These are phyloP conservation scores for Solanum ossicruentum DNA, from an alignment of 257 asterid genomes.

Conservation along the genomic window DNA sequence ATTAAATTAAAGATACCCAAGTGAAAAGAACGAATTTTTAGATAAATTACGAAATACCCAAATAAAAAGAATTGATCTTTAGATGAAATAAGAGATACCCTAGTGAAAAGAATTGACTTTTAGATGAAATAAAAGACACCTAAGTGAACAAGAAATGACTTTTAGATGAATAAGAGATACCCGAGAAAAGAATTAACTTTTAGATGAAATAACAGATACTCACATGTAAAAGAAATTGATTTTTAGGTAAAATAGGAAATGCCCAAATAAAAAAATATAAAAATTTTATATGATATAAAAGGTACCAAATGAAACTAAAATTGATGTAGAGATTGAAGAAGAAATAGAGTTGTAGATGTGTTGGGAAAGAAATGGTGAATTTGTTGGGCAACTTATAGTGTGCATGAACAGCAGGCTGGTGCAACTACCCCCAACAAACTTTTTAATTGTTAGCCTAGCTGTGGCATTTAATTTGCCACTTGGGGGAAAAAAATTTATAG, in stretches of 20 bases:
- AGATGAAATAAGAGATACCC: neutral
- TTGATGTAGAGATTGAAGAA: neutral
- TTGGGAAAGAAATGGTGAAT: neutral
- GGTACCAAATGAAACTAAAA: neutral
- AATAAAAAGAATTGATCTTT: neutral
- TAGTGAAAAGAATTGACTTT: neutral
- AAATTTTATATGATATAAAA: neutral
- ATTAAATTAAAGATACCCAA: neutral
- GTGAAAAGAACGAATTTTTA: neutral
- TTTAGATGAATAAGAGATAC: neutral
- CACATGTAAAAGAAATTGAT: fast-evolving
- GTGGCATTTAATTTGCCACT: constrained; percentile 3
- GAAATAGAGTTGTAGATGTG: neutral
- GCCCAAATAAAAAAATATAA: neutral
- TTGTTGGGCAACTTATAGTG: neutral
- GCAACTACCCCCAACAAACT: constrained; percentile 10
- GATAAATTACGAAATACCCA: neutral
- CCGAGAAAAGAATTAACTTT: neutral
- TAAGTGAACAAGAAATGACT: neutral
- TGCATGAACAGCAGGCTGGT: neutral
- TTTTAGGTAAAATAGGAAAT: neutral
- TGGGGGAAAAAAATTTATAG: neutral
- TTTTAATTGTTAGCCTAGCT: neutral
- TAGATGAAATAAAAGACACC: neutral
- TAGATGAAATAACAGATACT: neutral